Evolutionary conservation across 2,329 filamentous ascomycete species (phyloP), one percentile per base, ranked within the genome.

Genomic region (Penicillium sp.): DNA sequence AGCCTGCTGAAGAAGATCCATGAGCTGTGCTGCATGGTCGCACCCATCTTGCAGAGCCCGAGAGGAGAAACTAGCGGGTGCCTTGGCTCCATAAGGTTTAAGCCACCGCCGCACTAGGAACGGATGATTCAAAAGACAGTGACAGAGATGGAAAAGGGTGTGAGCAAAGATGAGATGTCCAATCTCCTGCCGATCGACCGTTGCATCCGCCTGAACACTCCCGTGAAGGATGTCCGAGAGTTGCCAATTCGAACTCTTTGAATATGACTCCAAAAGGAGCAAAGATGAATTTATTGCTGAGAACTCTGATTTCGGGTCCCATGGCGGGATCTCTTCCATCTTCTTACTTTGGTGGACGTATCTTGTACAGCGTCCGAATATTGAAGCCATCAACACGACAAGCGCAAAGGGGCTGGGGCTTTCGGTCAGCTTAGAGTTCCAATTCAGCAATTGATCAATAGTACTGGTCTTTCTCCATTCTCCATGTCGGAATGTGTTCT

Each of bases 61-160:
- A 16, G 58, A 44, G 7, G 64, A 56, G 45, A 74, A 74, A 54
- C 69, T 73, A 21, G 57, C 32, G 1, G 70, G 69, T 5, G 62
- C 58, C 21, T 67, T 72, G 6, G 57, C 55, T 0, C 58, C 60
- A 27, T 62, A 64, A 2, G 56, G 52, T 31, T 61, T 61, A 3
- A 72, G 57, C 8, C 67, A 58, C 22, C 66, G 54, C 1, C 62
- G 61, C 4, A 74, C 50, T 6, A 72, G 55, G 48, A 74, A 72
- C 0, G 71, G 71, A 49, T 75, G 72, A 53, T 73, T 64, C 3
- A 75, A 55, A n/a, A 74, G 53, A 50, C 69, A 73, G 29, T 74
- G 67, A 36, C 65, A 69, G 6, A 72, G 59, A 39, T 73, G 69
- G 39, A 70, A 75, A 1, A 74, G 48, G 1, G 65, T 63, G 27